These are phyloP conservation scores for Debaryomyces fabryi DNA, from an alignment of 1,139 yeast species.

Conservation along the genomic window DNA sequence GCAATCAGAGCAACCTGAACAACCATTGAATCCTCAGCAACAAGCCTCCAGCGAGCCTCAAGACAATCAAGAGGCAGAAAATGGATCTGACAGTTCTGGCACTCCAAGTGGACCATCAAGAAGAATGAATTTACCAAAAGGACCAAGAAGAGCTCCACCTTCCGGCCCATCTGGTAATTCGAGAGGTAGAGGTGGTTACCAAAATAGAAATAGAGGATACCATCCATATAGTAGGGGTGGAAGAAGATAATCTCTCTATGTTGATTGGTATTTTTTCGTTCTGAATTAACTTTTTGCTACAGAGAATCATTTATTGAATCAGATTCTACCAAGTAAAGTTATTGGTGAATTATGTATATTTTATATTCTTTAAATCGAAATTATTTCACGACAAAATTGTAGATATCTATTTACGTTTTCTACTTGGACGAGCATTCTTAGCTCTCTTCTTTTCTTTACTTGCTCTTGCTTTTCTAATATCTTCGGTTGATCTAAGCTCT, in stretches of 20 bases:
- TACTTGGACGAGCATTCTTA: conserved; percentile 82
- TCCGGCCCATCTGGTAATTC: conserved; percentile 38
- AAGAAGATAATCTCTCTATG: conserved; percentile 19
- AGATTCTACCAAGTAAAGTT: background rate
- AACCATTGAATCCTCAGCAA: conserved; percentile 59
- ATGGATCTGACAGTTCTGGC: conserved; percentile 18
- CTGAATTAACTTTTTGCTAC: background rate
- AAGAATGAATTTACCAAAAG: conserved; percentile 43
- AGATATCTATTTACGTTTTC: conserved; percentile 25
- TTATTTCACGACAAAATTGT: conserved; percentile 1
- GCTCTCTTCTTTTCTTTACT: conserved; percentile 71
- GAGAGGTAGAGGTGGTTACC: conserved; percentile 29
- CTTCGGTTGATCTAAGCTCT: conserved; percentile 71
- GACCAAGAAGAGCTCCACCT: conserved; percentile 47
- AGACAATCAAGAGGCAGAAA: conserved; percentile 12
- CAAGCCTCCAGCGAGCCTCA: conserved; percentile 36
- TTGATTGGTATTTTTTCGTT: background rate
- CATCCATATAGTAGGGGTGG: conserved; percentile 38
- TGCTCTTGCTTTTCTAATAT: conserved; percentile 78
- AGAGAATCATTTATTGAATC: background rate
- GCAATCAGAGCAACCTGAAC: conserved; percentile 53
- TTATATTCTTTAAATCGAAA: background rate
- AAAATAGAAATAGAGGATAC: conserved; percentile 30
- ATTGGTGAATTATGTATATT: background rate
- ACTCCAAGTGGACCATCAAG: conserved; percentile 28